Evolutionary conservation across 1,284 basidiomycete species (phyloP).

Genomic region (Tausonia pullulans): DNA sequence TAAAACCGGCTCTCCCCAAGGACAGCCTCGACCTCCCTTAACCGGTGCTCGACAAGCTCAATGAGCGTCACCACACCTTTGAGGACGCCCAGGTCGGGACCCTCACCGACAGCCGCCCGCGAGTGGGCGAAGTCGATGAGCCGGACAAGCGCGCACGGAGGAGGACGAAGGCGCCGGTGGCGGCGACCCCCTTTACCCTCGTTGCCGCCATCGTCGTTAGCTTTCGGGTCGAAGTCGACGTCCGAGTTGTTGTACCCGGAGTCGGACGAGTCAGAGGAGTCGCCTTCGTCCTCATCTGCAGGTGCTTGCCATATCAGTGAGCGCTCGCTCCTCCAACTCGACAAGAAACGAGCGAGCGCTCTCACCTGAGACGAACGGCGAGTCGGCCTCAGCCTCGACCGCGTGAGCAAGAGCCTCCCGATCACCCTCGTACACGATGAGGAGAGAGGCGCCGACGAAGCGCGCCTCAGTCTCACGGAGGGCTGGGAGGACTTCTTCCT

Average conservation of each 20-base stretch:
- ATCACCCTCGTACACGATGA: constrained; percentile 77
- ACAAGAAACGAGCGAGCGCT: too few species aligned
- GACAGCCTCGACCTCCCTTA: constrained; percentile 22
- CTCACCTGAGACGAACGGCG: too few species aligned
- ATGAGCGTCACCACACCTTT: constrained; percentile 56
- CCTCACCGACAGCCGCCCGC: constrained; percentile 52
- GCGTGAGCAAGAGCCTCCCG: constrained; percentile 36
- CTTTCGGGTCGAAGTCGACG: constrained; percentile 35
- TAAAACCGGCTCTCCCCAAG: too few species aligned
- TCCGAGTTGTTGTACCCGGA: constrained; percentile 1
- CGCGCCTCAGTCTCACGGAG: constrained; percentile 54
- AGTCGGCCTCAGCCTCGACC: constrained; percentile 27
- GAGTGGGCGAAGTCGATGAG: constrained; percentile 95
- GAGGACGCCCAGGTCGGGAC: constrained; percentile 67
- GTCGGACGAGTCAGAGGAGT: constrained; percentile 19
- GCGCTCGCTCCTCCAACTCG: too few species aligned
- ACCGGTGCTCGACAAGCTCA: constrained; percentile 44
- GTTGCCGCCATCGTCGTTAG: constrained; percentile 22
- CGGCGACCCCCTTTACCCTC: constrained; percentile 27
- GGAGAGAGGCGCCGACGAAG: constrained; percentile 68
- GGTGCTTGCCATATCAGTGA: constrained; percentile 26
- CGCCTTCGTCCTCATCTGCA: constrained; percentile 21
- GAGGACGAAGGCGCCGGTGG: too few species aligned
- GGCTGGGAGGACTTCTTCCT: constrained; percentile 43
- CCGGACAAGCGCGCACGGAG: constrained; percentile 41